A percentile compares a stretch with the other conserved stretches of the same genome.
Evolutionary conservation across 495 filamentous ascomycete genomes (phyloP).

Genomic region (Rostrohypoxylon terebratum): DNA sequence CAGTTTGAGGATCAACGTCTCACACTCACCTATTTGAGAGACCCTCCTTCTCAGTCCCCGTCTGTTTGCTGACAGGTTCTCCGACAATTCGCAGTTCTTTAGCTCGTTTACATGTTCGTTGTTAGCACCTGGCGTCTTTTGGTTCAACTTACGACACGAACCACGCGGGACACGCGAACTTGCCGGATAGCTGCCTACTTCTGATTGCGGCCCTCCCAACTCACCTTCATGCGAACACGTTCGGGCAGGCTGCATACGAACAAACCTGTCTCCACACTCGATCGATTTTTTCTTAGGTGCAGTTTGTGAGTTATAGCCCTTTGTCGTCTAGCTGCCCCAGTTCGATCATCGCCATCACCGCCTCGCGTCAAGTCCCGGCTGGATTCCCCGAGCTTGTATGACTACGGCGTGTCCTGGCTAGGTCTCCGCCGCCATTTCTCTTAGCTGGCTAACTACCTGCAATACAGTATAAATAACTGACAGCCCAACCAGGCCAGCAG

Average conservation of each 20-base stretch:
- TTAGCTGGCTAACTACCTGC: constrained; percentile 1
- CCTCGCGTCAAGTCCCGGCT: constrained; percentile 1
- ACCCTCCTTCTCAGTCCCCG: constrained; percentile 31
- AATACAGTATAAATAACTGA: constrained; percentile 24
- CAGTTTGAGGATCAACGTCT: constrained; percentile 52
- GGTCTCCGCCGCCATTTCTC: not conserved
- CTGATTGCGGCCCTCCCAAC: constrained; percentile 56
- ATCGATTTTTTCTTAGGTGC: constrained; percentile 33
- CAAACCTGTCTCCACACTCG: constrained; percentile 49
- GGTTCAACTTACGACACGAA: constrained; percentile 47
- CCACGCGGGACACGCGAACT: constrained; percentile 48
- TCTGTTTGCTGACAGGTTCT: constrained; percentile 46
- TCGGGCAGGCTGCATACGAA: constrained; percentile 63
- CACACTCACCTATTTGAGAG: constrained; percentile 46
- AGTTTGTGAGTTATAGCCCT: constrained; percentile 38
- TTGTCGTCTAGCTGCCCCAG: constrained; percentile 22
- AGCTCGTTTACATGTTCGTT: constrained; percentile 42
- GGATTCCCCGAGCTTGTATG: not conserved
- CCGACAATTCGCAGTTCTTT: constrained; percentile 47
- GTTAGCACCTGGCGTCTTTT: constrained; percentile 42
- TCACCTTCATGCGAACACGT: constrained; percentile 61
- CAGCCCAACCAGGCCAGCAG: constrained; percentile 27
- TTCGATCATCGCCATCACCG: constrained; percentile 23
- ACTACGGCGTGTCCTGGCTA: constrained; percentile 4
- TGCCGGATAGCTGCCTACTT: constrained; percentile 55